A percentile compares a stretch with the other conserved stretches of the same genome.
phyloP scores from a whole-genome alignment of 768 basidiomycete genomes.

The Psilocybe tampanensis region DNA sequence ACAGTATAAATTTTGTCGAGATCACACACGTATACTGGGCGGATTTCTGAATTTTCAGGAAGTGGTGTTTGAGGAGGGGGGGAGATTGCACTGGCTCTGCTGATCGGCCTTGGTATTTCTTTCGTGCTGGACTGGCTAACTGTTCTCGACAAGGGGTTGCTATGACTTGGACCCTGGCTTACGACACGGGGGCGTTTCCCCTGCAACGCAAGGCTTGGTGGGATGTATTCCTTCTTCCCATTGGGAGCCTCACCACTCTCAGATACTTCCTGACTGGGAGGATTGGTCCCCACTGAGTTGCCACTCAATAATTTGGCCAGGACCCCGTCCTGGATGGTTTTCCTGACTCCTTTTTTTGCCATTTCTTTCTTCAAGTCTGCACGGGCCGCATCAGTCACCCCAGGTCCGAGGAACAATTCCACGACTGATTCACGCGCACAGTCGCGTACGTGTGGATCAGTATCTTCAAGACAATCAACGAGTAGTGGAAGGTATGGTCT shows the following conservation, averaged over 20 bases:
- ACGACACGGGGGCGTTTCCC: slow-evolving; percentile 50
- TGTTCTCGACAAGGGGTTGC: slow-evolving; percentile 40
- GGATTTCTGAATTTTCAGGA: slow-evolving; percentile 50
- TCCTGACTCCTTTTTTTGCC: slow-evolving; percentile 81
- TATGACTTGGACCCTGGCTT: slow-evolving; percentile 33
- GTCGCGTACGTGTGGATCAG: slow-evolving; percentile 87
- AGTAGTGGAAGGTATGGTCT: slow-evolving; percentile 78
- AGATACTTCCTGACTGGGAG: slow-evolving; percentile 57
- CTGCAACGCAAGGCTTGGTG: slow-evolving; percentile 71
- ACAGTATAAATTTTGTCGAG: not conserved
- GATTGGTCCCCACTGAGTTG: slow-evolving; percentile 42
- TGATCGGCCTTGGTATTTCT: slow-evolving; percentile 57
- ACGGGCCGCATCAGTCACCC: slow-evolving; percentile 83
- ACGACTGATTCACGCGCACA: slow-evolving; percentile 81
- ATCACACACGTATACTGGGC: slow-evolving; percentile 67
- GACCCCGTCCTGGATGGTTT: slow-evolving; percentile 83
- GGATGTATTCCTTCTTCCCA: slow-evolving; percentile 62
- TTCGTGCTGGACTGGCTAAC: slow-evolving; percentile 51
- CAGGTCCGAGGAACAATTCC: slow-evolving; percentile 82
- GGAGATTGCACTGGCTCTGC: slow-evolving; percentile 57
- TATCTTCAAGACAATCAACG: slow-evolving; percentile 87
- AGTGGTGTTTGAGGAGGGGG: slow-evolving; percentile 40
- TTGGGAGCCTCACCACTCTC: slow-evolving; percentile 54
- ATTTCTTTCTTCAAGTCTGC: slow-evolving; percentile 94
- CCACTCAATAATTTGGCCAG: slow-evolving; percentile 64